phyloP scores from a whole-genome alignment of 1,284 basidiomycete species.

The Wallemia ichthyophaga region DNA sequence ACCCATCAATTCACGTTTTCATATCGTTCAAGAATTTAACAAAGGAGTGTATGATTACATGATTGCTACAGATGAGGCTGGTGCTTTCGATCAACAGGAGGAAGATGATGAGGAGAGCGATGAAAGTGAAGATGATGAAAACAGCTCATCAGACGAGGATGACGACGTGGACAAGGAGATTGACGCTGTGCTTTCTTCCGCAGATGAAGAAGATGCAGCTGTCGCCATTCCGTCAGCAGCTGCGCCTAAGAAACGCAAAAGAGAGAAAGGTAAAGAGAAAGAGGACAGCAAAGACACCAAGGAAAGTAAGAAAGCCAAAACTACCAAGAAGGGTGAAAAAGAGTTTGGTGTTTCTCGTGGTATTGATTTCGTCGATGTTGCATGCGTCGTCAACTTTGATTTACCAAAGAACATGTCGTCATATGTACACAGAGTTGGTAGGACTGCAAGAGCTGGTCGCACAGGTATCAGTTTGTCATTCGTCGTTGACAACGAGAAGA shows the following conservation, averaged over 20 bases:
- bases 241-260: slow-evolving; percentile 12
- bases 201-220: slow-evolving; percentile 6
- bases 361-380: slow-evolving; percentile 87
- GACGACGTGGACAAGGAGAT: slow-evolving; percentile 6
- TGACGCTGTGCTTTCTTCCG: slow-evolving; percentile 7
- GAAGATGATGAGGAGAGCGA: slow-evolving; percentile 22
- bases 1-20: slow-evolving; percentile 83
- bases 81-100: slow-evolving; percentile 22
- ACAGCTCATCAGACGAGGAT: slow-evolving; percentile 5
- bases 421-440: slow-evolving; percentile 86
- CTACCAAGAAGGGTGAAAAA: slow-evolving; percentile 22
- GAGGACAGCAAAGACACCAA: slow-evolving; percentile 2
- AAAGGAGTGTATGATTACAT: slow-evolving; percentile 96
- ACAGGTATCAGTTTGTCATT: slow-evolving; percentile 79
- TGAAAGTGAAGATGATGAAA: slow-evolving; percentile 10
- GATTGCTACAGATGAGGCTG: slow-evolving; percentile 80
- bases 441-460: slow-evolving; percentile 80
- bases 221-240: slow-evolving; percentile 15
- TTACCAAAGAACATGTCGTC: slow-evolving; percentile 60
- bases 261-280: neutral
- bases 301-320: slow-evolving; percentile 6
- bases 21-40: slow-evolving; percentile 96
- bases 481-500: slow-evolving; percentile 46
- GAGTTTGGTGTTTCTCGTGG: slow-evolving; percentile 90
- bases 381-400: slow-evolving; percentile 96